Percentiles rank a stretch among this genome's conserved stretches.
Evolutionary conservation across 257 asterid genomes (phyloP).

Genomic region (Solanum neorickii): DNA sequence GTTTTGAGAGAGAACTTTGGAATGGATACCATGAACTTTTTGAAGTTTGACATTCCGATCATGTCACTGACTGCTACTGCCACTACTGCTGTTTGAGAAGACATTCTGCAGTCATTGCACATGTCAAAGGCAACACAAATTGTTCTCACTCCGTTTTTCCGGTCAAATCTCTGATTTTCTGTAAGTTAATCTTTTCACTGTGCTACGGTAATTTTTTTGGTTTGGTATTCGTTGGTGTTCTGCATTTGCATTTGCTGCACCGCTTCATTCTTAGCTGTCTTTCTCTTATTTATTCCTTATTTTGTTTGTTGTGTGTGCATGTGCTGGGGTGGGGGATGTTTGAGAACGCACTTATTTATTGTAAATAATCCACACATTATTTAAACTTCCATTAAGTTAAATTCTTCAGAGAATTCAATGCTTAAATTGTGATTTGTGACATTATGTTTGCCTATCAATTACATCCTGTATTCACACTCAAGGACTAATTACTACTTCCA

Average conservation of each 20-base stretch:
- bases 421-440: not conserved
- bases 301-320: not conserved
- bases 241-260: not conserved
- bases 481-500: too few relatives aligned
- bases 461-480: not conserved
- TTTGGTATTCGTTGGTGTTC: not conserved
- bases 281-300: not conserved
- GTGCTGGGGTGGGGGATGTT: not conserved
- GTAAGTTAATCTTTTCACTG: not conserved
- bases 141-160: too few relatives aligned
- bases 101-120: too few relatives aligned
- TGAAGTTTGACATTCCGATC: too few relatives aligned
- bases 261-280: not conserved
- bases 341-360: too few relatives aligned
- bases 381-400: not conserved
- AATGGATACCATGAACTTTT: not conserved
- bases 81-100: too few relatives aligned
- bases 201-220: not conserved
- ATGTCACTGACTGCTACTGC: too few relatives aligned
- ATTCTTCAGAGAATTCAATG: not conserved
- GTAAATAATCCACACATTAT: too few relatives aligned
- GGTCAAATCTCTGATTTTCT: too few relatives aligned
- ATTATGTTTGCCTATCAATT: not conserved
- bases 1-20: not conserved
- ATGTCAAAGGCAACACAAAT: too few relatives aligned